Conservation (phyloP, 805 yeast species). For the Candida taoyuanica region DNA sequence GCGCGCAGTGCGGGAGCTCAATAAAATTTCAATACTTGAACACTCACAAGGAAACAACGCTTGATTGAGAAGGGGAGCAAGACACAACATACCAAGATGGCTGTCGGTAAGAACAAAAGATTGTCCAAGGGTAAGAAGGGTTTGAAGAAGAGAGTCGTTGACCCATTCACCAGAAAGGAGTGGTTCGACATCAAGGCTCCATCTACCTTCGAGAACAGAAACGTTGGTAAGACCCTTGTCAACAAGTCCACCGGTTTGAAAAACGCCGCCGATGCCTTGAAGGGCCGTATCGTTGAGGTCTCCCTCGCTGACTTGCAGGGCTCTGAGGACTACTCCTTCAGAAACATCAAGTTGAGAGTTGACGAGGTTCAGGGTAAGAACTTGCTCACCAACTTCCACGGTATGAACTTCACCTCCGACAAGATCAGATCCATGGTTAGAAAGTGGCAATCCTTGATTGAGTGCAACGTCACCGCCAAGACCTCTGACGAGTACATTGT, state of each 20-base stretch:
- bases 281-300: slow-evolving; percentile 96
- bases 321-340: slow-evolving; percentile 97
- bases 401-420: slow-evolving; percentile 96
- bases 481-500: slow-evolving; percentile 96
- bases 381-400: slow-evolving; percentile 99
- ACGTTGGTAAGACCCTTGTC: slow-evolving; percentile 97
- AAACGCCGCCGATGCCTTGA: slow-evolving; percentile 96
- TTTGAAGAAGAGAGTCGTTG: slow-evolving; percentile 97
- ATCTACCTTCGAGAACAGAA: slow-evolving; percentile 96
- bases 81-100: slow-evolving; percentile 30
- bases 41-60: slow-evolving; percentile 28
- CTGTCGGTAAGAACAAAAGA: slow-evolving; percentile 87
- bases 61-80: slow-evolving; percentile 1
- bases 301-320: slow-evolving; percentile 97
- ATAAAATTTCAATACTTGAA: slow-evolving; percentile 16
- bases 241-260: slow-evolving; percentile 98
- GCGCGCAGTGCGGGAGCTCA: slow-evolving; percentile 3
- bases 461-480: slow-evolving; percentile 97
- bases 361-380: slow-evolving; percentile 99
- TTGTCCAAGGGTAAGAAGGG: slow-evolving; percentile 91
- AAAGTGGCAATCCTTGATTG: slow-evolving; percentile 98
- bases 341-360: slow-evolving; percentile 95
- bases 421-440: slow-evolving; percentile 96
- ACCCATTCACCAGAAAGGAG: slow-evolving; percentile 99
- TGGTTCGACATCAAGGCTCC: slow-evolving; percentile 99